Evolutionary conservation across 139 green algal genomes (phyloP), one percentile per base, ranked within the genome.

Genomic region (Coelastrella sp.): DNA sequence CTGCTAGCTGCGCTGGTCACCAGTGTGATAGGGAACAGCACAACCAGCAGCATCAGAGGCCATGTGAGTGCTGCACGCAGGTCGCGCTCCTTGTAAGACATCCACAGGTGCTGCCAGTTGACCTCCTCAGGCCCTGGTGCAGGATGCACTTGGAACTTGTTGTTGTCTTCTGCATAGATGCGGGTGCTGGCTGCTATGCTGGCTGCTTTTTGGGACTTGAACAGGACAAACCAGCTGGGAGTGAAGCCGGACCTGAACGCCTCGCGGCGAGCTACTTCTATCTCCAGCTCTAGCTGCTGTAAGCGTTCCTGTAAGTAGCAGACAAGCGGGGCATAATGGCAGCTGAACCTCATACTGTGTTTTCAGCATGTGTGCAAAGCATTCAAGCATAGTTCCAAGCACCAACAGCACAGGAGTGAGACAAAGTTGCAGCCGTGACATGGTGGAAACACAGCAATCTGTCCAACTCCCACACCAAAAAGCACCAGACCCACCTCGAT

Each of bases 51-150:
- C 58, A 94, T 92, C 75, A 94, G 61, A 23, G 89, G 89, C 86
- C 82, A 83, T 57, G 92, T 81, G 71, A 95, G 82, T 60, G 82
- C 73, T 23, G 78, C 90, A n/a, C 96, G 94, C 66, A 94, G 47
- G 76, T 94, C 92, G 5, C 96, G 92, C 82, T 92, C 32, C 66
- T 85, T 83, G 87, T 92, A 96, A 64, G 65, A 90, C 79, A 92
- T 90, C 92, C 94, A 95, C 65, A 92, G 81, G 73, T 91, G 88
- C 88, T 88, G 88, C 94, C 94, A 96, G 89, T 96, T 96, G 64
- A 97, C 93, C 87, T 97, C 95, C 85, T 97, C 95, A 56, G 95
- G 95, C 3, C 95, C 95, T 32, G 95, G 95, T 6, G 94, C 94
- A 14, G 92, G 79, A n/a, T 95, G 91, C 4, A 94, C 90, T 79